phyloP scores from a whole-genome alignment of 345 rosid species.

The Turnera subulata region DNA sequence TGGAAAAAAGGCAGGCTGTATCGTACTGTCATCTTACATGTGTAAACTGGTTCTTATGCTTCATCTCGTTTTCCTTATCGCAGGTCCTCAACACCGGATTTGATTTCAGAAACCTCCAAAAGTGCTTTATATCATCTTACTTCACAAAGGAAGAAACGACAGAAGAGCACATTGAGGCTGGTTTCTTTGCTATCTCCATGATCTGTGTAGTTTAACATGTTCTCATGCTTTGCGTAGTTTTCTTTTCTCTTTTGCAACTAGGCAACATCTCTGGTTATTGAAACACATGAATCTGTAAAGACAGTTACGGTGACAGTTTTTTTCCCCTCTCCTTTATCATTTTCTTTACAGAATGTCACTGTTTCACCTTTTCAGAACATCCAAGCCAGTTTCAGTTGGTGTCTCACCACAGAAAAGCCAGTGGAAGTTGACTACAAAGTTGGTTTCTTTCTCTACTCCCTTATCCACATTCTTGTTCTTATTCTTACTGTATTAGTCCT shows the following conservation, averaged over 20 bases:
- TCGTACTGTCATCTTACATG: no score
- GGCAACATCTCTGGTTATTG: not conserved
- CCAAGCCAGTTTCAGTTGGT: slow-evolving; percentile 20
- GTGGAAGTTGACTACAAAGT: slow-evolving; percentile 26
- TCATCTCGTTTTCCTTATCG: slow-evolving; percentile 7
- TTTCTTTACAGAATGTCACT: not conserved
- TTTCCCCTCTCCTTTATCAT: not conserved
- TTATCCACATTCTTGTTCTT: slow-evolving; percentile 9
- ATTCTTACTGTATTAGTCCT: not conserved
- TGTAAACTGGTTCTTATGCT: no score
- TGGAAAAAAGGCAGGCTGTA: no score
- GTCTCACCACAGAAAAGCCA: slow-evolving; percentile 24
- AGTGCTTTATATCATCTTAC: slow-evolving; percentile 24
- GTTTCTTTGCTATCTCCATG: slow-evolving; percentile 23
- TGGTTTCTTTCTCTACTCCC: slow-evolving; percentile 21
- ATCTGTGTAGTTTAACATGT: not conserved
- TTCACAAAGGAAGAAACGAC: slow-evolving; percentile 34
- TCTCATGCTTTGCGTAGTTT: not conserved
- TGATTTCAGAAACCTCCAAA: slow-evolving; percentile 31
- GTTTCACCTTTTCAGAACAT: slow-evolving; percentile 21
- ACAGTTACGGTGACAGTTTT: not conserved
- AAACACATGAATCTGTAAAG: not conserved
- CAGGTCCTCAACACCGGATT: slow-evolving; percentile 47
- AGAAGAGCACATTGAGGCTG: slow-evolving; percentile 42
- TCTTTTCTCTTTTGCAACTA: not conserved